A percentile compares a stretch with the other conserved stretches of the same genome.
These are phyloP conservation scores for Termitomyces sp. DNA, from an alignment of 768 basidiomycete species.

Conservation along the genomic window DNA sequence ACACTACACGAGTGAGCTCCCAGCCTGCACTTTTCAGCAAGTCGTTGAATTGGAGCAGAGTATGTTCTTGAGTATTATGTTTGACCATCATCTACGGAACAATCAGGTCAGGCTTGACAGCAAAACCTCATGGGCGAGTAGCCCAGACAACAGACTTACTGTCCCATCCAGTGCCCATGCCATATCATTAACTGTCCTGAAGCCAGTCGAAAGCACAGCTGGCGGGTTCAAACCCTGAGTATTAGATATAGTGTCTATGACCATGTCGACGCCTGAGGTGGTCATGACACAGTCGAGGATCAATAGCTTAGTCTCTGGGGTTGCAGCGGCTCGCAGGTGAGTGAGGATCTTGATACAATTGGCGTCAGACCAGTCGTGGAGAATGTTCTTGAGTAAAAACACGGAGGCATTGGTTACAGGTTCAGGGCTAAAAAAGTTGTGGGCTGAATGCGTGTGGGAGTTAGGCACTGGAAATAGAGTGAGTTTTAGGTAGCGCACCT, in stretches of 20 bases:
- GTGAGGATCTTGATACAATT: conserved; percentile 33
- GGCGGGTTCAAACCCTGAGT: conserved; percentile 5
- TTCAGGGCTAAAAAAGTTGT: conserved; percentile 41
- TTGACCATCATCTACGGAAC: conserved; percentile 12
- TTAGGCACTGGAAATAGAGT: neutral
- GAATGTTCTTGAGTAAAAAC: conserved; percentile 54
- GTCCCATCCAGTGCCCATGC: conserved; percentile 8
- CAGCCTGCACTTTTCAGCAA: conserved; percentile 11
- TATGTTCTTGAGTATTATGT: conserved; percentile 17
- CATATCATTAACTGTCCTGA: conserved; percentile 9
- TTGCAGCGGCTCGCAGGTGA: conserved; percentile 34
- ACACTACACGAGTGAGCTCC: conserved; percentile 7
- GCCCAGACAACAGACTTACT: neutral
- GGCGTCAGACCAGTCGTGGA: conserved; percentile 65
- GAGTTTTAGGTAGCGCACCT: conserved; percentile 16
- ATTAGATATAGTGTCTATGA: conserved; percentile 6
- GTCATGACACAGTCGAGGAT: conserved; percentile 40
- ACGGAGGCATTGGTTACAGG: conserved; percentile 36
- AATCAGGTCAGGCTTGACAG: neutral
- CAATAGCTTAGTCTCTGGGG: conserved; percentile 33
- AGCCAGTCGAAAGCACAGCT: conserved; percentile 6
- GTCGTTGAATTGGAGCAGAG: conserved; percentile 12
- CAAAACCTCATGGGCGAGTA: neutral
- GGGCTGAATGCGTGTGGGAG: conserved; percentile 15
- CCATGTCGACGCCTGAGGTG: conserved; percentile 29